Conservation (phyloP, 768 basidiomycete species). For the Leccinum longicurvipes region DNA sequence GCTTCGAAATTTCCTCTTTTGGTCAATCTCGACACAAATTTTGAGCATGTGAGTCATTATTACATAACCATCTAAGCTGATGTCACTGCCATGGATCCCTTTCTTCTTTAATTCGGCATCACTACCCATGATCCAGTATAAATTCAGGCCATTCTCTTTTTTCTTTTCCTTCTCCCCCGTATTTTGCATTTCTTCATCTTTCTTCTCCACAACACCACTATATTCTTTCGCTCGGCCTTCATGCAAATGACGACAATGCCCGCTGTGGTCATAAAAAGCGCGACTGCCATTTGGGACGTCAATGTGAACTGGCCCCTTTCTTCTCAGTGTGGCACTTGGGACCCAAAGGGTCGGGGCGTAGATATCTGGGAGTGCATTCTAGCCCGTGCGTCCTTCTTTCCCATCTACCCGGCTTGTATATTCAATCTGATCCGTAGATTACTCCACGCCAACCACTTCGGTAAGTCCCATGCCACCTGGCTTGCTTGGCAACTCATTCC, state of each 20-base stretch:
- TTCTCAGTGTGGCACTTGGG: constrained; percentile 73
- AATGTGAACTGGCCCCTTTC: constrained; percentile 62
- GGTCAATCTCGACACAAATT: constrained; percentile 14
- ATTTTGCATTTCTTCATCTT: constrained; percentile 8
- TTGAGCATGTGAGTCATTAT: constrained; percentile 13
- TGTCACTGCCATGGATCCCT: constrained; percentile 32
- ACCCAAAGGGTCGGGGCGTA: constrained; percentile 60
- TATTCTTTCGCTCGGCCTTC: neutral
- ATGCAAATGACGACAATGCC: constrained; percentile 27
- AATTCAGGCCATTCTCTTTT: constrained; percentile 18
- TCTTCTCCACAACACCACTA: neutral
- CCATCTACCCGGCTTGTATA: neutral
- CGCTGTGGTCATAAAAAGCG: constrained; percentile 49
- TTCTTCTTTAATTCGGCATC: constrained; percentile 28
- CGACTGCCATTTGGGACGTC: constrained; percentile 68
- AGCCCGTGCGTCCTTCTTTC: constrained; percentile 46
- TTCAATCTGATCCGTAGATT: constrained; percentile 39
- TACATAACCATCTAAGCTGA: constrained; percentile 26
- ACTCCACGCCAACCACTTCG: constrained; percentile 52
- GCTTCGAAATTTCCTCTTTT: neutral
- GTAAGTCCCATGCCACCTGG: constrained; percentile 18
- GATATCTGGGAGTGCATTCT: constrained; percentile 75
- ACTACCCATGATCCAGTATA: constrained; percentile 26
- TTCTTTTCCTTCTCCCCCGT: constrained; percentile 1
- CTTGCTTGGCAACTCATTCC: constrained; percentile 1